Base-by-base conservation (phyloP, 2,329 filamentous ascomycete genomes). In the Thelonectria discophora region DNA sequence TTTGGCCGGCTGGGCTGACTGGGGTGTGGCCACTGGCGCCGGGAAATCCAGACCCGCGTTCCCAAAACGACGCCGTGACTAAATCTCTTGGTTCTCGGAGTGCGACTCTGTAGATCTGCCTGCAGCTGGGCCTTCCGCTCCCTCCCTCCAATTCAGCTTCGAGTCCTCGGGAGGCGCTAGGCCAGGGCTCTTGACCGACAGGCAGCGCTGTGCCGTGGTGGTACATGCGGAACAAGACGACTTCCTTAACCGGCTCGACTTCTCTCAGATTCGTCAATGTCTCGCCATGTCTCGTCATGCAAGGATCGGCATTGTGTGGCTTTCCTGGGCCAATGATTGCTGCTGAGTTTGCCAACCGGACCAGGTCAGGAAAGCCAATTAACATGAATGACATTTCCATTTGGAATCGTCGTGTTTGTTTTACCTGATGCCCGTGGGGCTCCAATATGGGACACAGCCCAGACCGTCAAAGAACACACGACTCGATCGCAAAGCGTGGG, bases 251-350 rank as follows among this genome's bases (percentile, higher is more conserved):
- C 17, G 52, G 12, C n/a, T 12, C 34, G 49, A 21, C 40, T 60
- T 49, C 17, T 58, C 49, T 46, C 43, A 61, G 27, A 70, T 67
- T 69, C 65, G 67, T 61, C 60, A 71, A 57, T 37, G 7, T 10
- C 32, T 21, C 21, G 27, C 48, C 53, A 58, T 63, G 62, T 63
- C 50, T 42, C 63, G 58, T 59, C 67, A 69, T 68, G 27, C n/a
- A 34, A 61, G 42, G 50, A 63, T 57, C 49, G 49, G 30, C 64
- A 46, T 32, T 54, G 27, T 37, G 18, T 18, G 49, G 40, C 21
- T 32, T 24, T 18, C 43, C 51, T 47, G 20, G 12, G 30, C 42
- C 51, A 48, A 45, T 40, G 40, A 10, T 20, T 50, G 40, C 30
- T 12, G 30, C 18, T 27, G 17, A 20, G 27, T 10, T n/a, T 53